Evolutionary conservation across 164 flowering plant species (phyloP), one percentile per base, ranked within the genome.

Genomic region (Santalum album): DNA sequence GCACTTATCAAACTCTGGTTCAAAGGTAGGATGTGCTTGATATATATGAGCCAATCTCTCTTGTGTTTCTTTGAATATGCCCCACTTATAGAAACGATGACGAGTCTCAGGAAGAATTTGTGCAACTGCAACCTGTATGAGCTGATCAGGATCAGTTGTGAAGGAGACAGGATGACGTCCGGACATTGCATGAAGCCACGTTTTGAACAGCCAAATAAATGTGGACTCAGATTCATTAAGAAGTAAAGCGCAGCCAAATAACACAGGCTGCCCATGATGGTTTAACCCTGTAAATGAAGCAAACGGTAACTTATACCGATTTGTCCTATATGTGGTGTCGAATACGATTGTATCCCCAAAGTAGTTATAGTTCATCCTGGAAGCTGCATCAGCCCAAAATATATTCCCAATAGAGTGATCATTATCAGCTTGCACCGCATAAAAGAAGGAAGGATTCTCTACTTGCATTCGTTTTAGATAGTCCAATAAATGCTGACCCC

Each of bases 261-360:
- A 9, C 10, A 46, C 50, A 46, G 50, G 25, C 50, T 46, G 50
- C 10, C 50, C 50, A 23, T 46, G 50, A 46, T 46, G 50, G 18
- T 46, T 46, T 1, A 46, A 12, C 7, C 50, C 50, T 6, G 50
- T 46, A 15, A 46, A 46, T 7, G 50, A 23, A 20, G 50, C 50
- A 46, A 46, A 19, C 12, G 50, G 50, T 5, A 46, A n/a, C 23
- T 16, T 20, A 20, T 20, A 46, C 14, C 16, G 11, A 22, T 46
- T 46, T 9, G 23, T 20, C 23, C 50, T n/a, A 15, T 6, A 46
- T 1, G 50, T n/a, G 22, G 50, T 46, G 25, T 46, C 50, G 18
- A 46, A 46, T n/a, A 23, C 18, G 5, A 46, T 15, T 20, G 50
- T 23, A 19, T 46, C 50, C 23, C 50, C 50, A 19, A 46, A 46